A percentile compares a stretch with the other conserved stretches of the same genome.
These are phyloP conservation scores for Fusarium sp. DNA, from an alignment of 2,329 filamentous ascomycete species.

Conservation along the genomic window DNA sequence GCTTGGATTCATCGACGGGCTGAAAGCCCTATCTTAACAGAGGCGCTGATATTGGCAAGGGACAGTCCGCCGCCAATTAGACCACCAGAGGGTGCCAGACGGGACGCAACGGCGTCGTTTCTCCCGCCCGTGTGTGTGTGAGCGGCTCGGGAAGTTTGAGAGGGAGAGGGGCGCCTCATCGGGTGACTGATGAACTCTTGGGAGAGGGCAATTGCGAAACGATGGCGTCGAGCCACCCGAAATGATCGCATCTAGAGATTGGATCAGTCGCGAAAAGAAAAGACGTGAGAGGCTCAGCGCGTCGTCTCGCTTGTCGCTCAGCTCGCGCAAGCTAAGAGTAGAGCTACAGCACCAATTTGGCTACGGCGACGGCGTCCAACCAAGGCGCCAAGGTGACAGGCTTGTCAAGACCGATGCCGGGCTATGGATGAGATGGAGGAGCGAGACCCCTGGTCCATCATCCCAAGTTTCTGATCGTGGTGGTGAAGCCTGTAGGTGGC, in stretches of 20 bases:
- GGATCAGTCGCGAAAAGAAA: background rate
- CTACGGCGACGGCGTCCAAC: conserved; percentile 30
- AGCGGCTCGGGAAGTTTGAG: background rate
- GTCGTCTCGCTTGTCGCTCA: background rate
- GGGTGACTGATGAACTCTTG: background rate
- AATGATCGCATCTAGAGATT: background rate
- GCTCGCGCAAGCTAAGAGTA: conserved; percentile 15
- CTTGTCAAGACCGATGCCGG: conserved; percentile 29
- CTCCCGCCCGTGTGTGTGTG: background rate
- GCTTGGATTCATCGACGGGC: conserved; percentile 5
- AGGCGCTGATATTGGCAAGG: conserved; percentile 36
- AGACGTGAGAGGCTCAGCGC: conserved; percentile 2
- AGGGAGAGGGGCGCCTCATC: background rate
- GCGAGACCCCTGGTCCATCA: conserved; percentile 32
- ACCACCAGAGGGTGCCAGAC: background rate
- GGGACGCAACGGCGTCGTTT: conserved; percentile 8
- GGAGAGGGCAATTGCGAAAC: conserved; percentile 26
- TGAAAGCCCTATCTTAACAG: conserved; percentile 16
- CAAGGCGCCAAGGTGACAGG: conserved; percentile 32
- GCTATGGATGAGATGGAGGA: conserved; percentile 3
- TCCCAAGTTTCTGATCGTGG: conserved; percentile 20
- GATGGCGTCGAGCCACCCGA: conserved; percentile 25
- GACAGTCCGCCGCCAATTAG: conserved; percentile 14
- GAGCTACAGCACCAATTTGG: background rate
- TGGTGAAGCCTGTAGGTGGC: conserved; percentile 12